phyloP scores from a whole-genome alignment of 495 filamentous ascomycete genomes.

The Penicillium diatomitis region DNA sequence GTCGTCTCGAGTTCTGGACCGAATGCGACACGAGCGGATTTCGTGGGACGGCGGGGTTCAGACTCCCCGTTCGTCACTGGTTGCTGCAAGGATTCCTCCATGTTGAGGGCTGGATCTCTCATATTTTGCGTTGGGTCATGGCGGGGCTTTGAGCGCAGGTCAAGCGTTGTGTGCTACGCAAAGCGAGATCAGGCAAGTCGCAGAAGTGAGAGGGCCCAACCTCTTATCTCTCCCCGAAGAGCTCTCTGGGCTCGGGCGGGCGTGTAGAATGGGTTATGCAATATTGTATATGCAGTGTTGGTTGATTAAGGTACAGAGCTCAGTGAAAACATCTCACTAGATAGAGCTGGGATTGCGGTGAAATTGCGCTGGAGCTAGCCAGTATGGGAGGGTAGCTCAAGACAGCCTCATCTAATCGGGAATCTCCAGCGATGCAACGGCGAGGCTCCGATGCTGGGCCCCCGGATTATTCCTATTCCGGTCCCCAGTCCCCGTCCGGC shows the following conservation, averaged over 20 bases:
- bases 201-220: slow-evolving; percentile 5
- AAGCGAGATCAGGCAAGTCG: slow-evolving; percentile 2
- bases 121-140: slow-evolving; percentile 31
- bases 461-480: slow-evolving; percentile 8
- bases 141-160: slow-evolving; percentile 16
- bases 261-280: background rate
- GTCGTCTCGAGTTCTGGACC: slow-evolving; percentile 36
- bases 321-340: too few species aligned
- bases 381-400: background rate
- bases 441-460: slow-evolving; percentile 8
- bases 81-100: slow-evolving; percentile 27
- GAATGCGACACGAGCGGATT: slow-evolving; percentile 38
- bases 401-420: slow-evolving; percentile 1
- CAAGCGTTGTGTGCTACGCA: slow-evolving; percentile 5
- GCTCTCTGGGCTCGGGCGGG: background rate
- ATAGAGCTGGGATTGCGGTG: too few species aligned
- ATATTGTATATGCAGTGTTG: too few species aligned
- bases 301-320: too few species aligned
- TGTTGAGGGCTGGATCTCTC: slow-evolving; percentile 33
- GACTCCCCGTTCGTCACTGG: slow-evolving; percentile 20
- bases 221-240: background rate
- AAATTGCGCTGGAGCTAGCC: background rate
- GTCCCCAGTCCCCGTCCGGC: background rate
- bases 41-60: slow-evolving; percentile 29
- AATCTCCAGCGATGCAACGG: slow-evolving; percentile 10